Evolutionary conservation across 139 green algal genomes (phyloP).

Genomic region (Chlamydomonas sp.): DNA sequence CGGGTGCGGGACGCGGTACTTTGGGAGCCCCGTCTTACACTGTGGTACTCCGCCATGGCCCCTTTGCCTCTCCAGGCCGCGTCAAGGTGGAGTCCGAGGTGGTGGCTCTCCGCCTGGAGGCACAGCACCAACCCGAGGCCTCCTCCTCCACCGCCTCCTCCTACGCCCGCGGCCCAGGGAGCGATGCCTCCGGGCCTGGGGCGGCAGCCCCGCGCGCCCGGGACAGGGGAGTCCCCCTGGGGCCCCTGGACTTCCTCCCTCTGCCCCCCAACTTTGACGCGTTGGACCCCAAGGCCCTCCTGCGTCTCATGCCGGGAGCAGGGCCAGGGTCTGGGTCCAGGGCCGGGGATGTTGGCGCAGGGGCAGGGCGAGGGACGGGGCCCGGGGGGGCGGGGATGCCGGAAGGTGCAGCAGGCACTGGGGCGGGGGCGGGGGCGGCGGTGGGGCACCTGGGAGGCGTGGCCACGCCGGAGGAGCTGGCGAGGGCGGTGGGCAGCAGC

Average conservation of each 20-base stretch:
- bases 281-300: slow-evolving; percentile 3
- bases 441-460: not conserved
- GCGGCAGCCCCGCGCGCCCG: not conserved
- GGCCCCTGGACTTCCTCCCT: not conserved
- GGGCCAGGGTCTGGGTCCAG: slow-evolving; percentile 2
- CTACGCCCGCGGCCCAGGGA: too few relatives aligned
- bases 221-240: not conserved
- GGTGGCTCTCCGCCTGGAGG: not conserved
- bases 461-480: slow-evolving; percentile 22
- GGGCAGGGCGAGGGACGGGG: not conserved
- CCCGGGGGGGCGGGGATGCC: not conserved
- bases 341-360: not conserved
- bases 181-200: not conserved
- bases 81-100: slow-evolving; percentile 29
- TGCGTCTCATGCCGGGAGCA: not conserved
- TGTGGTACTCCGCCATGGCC: not conserved
- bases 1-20: not conserved
- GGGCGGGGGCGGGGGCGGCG: not conserved
- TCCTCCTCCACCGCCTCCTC: not conserved
- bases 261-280: not conserved
- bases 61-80: not conserved
- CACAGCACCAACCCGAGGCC: not conserved
- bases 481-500: slow-evolving; percentile 38
- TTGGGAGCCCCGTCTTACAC: not conserved
- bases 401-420: not conserved